Percentiles rank a stretch among this genome's conserved stretches.
phyloP scores from a whole-genome alignment of 1,284 basidiomycete genomes.

The Phenoliferia sp. region DNA sequence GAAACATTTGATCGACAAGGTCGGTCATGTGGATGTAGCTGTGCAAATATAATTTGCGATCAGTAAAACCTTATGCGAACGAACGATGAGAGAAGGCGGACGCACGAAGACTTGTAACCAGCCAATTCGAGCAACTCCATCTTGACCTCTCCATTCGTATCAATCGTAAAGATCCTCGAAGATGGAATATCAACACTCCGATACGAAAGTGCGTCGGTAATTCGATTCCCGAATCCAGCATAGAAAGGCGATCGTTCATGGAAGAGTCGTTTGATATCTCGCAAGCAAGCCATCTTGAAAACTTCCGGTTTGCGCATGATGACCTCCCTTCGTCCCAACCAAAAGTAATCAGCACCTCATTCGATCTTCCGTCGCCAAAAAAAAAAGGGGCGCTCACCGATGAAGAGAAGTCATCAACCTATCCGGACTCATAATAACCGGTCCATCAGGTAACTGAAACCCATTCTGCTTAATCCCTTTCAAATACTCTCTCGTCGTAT shows the following conservation, averaged over 20 bases:
- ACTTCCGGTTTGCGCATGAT: constrained; percentile 98
- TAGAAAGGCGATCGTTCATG: constrained; percentile 73
- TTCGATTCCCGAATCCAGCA: constrained; percentile 96
- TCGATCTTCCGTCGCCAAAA: background rate
- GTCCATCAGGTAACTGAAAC: constrained; percentile 92
- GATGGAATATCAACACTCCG: constrained; percentile 92
- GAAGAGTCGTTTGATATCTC: constrained; percentile 92
- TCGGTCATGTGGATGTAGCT: constrained; percentile 97
- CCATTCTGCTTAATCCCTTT: constrained; percentile 93
- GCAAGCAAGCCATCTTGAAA: constrained; percentile 99
- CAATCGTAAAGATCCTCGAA: constrained; percentile 95
- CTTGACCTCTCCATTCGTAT: constrained; percentile 91
- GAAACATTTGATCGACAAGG: constrained; percentile 98
- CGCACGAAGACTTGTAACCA: constrained; percentile 91
- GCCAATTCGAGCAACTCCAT: constrained; percentile 93
- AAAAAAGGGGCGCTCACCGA: no score
- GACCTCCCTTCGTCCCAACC: constrained; percentile 80
- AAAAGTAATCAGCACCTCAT: background rate
- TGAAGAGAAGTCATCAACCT: constrained; percentile 90
- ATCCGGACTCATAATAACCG: constrained; percentile 99
- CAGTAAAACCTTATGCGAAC: background rate
- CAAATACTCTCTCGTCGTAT: constrained; percentile 92
- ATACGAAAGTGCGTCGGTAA: constrained; percentile 96
- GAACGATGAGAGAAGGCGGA: background rate
- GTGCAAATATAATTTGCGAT: constrained; percentile 9